phyloP scores from a whole-genome alignment of 306 rosid genomes.

The Luffa aegyptiaca region DNA sequence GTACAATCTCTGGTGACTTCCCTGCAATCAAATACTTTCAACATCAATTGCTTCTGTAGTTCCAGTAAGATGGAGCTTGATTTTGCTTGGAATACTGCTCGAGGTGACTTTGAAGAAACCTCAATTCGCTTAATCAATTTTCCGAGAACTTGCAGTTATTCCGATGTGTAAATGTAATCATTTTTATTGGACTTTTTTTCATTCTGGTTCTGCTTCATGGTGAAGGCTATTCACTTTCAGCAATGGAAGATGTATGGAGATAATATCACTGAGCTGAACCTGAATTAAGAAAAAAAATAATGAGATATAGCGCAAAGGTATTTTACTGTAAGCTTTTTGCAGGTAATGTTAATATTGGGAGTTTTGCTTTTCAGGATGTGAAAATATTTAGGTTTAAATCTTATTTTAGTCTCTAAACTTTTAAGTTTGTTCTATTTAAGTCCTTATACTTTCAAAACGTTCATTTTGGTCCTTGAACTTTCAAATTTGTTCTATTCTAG shows the following conservation, averaged over 20 bases:
- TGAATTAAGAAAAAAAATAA: not conserved
- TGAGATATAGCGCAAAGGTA: not conserved
- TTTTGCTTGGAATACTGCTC: not conserved
- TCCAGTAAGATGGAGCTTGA: not conserved
- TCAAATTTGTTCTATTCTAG: no score
- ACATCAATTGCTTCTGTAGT: not conserved
- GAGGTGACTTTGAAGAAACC: not conserved
- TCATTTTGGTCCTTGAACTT: no score
- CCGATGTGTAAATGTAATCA: not conserved
- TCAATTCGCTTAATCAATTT: not conserved
- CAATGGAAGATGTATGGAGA: not conserved
- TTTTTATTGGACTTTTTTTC: not conserved
- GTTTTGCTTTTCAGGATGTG: not conserved
- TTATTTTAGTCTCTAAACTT: no score
- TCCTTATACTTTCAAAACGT: no score
- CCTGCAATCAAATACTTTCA: not conserved
- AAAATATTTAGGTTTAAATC: not conserved
- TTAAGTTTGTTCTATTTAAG: no score
- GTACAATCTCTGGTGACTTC: not conserved
- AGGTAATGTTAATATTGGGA: not conserved
- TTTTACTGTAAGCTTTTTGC: not conserved
- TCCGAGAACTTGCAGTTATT: not conserved
- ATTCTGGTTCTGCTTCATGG: not conserved
- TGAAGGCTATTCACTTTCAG: not conserved
- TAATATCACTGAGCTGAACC: not conserved